A percentile compares a stretch with the other conserved stretches of the same genome.
phyloP scores from a whole-genome alignment of 805 yeast genomes.

The Hanseniaspora clermontiae region DNA sequence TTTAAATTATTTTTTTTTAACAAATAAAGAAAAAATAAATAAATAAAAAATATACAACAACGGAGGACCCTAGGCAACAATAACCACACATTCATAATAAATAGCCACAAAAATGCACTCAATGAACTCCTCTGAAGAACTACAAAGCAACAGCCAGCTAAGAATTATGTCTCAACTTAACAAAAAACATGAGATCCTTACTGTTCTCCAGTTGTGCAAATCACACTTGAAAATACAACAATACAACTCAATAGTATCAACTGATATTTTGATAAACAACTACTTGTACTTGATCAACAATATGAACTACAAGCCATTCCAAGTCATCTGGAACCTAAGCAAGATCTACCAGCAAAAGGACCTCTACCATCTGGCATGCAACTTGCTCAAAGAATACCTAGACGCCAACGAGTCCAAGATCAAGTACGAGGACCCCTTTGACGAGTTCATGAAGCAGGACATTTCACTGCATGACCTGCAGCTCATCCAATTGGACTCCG shows the following conservation, averaged over 20 bases:
- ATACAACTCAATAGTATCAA: background rate
- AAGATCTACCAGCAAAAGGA: constrained; percentile 12
- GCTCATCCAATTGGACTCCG: constrained; percentile 10
- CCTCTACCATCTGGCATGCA: constrained; percentile 5
- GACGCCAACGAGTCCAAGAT: constrained; percentile 9
- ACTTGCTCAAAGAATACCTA: constrained; percentile 7
- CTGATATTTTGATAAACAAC: constrained; percentile 7
- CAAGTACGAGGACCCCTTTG: constrained; percentile 12
- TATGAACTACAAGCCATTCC: constrained; percentile 9
- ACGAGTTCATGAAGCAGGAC: constrained; percentile 13
- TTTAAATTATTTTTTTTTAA: no score
- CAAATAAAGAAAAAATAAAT: no score
- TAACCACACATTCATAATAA: no score
- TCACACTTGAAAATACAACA: constrained; percentile 6
- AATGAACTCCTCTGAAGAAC: background rate
- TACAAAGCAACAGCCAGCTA: background rate
- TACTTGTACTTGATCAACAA: constrained; percentile 8
- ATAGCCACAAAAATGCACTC: background rate
- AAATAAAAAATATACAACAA: no score
- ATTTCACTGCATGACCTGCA: constrained; percentile 10
- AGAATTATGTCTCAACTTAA: background rate
- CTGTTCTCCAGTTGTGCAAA: constrained; percentile 9
- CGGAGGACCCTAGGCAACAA: no score
- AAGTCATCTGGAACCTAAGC: constrained; percentile 9
- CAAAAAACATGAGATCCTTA: constrained; percentile 12